A percentile compares a stretch with the other conserved stretches of the same genome.
phyloP scores from a whole-genome alignment of 2,329 filamentous ascomycete species.

The Fragosphaeria purpurea region DNA sequence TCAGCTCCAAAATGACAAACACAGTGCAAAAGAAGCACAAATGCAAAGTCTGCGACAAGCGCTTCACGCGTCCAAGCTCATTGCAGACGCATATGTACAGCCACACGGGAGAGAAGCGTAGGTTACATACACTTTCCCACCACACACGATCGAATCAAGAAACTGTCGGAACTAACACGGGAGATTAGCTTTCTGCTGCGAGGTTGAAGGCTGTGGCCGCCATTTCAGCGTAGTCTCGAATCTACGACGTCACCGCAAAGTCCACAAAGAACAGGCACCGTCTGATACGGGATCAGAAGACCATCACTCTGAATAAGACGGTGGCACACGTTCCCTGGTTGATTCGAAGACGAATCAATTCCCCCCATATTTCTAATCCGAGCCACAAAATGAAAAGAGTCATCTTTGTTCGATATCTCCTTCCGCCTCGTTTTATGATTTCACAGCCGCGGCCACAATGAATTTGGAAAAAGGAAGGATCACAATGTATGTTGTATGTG shows the following conservation, averaged over 20 bases:
- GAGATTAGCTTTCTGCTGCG: constrained; percentile 72
- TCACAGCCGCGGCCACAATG: too few relatives aligned
- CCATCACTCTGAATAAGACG: constrained; percentile 45
- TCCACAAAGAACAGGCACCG: constrained; percentile 70
- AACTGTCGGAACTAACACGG: neutral
- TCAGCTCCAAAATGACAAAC: constrained; percentile 91
- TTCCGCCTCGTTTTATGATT: too few relatives aligned
- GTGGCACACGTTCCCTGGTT: too few relatives aligned
- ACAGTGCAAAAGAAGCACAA: constrained; percentile 99
- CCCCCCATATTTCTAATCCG: too few relatives aligned
- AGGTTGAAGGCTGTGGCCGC: constrained; percentile 87
- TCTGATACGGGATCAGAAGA: constrained; percentile 56
- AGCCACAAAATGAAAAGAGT: too few relatives aligned
- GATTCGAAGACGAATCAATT: too few relatives aligned
- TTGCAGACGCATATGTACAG: constrained; percentile 97
- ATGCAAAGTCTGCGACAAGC: constrained; percentile 97
- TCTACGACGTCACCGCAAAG: constrained; percentile 85
- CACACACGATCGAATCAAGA: neutral
- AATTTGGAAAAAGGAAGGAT: too few relatives aligned
- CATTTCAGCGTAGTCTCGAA: constrained; percentile 98
- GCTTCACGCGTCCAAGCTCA: constrained; percentile 88
- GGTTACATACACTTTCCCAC: constrained; percentile 29
- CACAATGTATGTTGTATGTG: too few relatives aligned
- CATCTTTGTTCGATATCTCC: too few relatives aligned
- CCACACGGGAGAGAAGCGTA: constrained; percentile 96